Percentiles rank a stretch among this genome's conserved stretches.
Conservation (phyloP, 805 yeast species). For the Priceomyces carsonii region DNA sequence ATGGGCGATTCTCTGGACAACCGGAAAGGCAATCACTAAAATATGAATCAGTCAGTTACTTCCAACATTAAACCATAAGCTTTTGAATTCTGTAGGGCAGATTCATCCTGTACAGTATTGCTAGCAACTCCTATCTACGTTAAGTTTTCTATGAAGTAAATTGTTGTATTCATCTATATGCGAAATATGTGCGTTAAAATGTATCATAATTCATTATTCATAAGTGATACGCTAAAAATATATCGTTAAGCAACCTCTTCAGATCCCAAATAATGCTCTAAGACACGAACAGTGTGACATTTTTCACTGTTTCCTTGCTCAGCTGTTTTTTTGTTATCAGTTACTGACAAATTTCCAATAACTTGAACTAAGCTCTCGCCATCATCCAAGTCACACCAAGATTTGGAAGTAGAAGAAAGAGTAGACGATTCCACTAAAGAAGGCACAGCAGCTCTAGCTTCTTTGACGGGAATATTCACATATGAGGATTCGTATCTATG, state of each 20-base stretch:
- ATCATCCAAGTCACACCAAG: conserved; percentile 38
- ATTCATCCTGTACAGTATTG: too few species aligned
- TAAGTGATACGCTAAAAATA: too few species aligned
- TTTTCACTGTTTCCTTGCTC: neutral
- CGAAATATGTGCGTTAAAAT: too few species aligned
- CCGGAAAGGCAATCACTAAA: too few species aligned
- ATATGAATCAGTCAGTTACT: too few species aligned
- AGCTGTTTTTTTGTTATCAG: neutral
- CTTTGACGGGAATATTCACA: conserved; percentile 1
- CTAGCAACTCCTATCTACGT: too few species aligned
- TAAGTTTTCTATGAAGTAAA: too few species aligned
- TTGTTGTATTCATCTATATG: too few species aligned
- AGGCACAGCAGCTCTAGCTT: conserved; percentile 15
- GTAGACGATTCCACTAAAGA: conserved; percentile 34
- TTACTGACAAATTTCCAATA: conserved; percentile 5
- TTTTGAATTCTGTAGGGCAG: too few species aligned
- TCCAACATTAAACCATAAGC: too few species aligned
- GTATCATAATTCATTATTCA: too few species aligned
- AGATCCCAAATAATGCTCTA: conserved; percentile 4
- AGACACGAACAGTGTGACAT: neutral
- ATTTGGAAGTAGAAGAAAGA: conserved; percentile 22
- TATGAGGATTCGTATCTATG: conserved; percentile 3
- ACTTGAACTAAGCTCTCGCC: conserved; percentile 15
- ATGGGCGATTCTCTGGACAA: too few species aligned
- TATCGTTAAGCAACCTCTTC: conserved; percentile 3